These are phyloP conservation scores for Fraxinus quadrangulata DNA, from an alignment of 257 asterid species.

Conservation along the genomic window DNA sequence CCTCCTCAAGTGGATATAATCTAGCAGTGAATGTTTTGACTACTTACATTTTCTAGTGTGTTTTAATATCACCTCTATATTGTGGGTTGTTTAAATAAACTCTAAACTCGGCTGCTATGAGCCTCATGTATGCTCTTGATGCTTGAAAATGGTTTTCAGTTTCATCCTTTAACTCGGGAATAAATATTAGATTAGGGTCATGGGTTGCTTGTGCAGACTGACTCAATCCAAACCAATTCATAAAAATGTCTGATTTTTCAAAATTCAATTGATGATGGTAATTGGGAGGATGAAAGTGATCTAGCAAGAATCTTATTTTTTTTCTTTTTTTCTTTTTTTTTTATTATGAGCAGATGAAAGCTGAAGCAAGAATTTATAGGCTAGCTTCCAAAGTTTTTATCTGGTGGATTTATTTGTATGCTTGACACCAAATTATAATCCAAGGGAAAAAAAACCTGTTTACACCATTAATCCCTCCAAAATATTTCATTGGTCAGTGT, in stretches of 20 bases:
- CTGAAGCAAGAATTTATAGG: conserved; percentile 31
- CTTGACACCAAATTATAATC: conserved; percentile 31
- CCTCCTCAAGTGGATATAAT: neutral
- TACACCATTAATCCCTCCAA: neutral
- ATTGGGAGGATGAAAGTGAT: conserved; percentile 8
- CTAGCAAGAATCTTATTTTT: neutral
- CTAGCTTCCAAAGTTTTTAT: conserved; percentile 33
- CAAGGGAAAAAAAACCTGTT: conserved; percentile 22
- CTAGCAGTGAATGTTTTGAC: neutral
- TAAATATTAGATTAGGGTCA: neutral
- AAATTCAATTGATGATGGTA: too few species aligned
- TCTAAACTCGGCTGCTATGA: neutral
- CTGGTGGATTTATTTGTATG: conserved; percentile 27
- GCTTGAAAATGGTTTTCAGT: neutral
- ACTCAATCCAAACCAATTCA: neutral
- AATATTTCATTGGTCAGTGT: conserved; percentile 30
- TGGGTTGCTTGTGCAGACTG: neutral
- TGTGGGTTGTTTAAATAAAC: neutral
- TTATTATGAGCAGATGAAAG: conserved; percentile 18
- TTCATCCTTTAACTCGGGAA: neutral
- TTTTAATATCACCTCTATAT: neutral
- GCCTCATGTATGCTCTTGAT: neutral
- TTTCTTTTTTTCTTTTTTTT: neutral
- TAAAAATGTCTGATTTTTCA: too few species aligned
- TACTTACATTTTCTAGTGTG: neutral